Conservation (phyloP, 768 basidiomycete genomes). For the Tulasnella calospora region DNA sequence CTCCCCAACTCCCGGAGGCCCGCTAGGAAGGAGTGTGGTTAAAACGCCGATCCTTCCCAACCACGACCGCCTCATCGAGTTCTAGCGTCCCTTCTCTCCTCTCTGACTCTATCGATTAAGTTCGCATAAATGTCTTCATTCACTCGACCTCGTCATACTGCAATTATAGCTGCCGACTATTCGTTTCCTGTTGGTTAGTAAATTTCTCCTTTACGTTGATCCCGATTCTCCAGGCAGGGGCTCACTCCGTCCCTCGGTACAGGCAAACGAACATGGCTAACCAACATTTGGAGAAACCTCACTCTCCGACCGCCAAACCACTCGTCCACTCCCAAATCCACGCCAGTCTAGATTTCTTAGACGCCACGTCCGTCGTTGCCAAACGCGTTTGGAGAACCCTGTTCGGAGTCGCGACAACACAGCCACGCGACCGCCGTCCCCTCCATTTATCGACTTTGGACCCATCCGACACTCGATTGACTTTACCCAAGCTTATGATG, state of each 20-base stretch:
- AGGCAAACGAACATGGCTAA: background rate
- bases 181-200: background rate
- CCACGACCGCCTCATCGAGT: background rate
- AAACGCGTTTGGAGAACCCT: background rate
- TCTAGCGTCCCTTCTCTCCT: background rate
- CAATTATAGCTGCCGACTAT: background rate
- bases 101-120: conserved; percentile 6
- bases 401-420: background rate
- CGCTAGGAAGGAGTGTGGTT: too few relatives aligned
- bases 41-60: background rate
- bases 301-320: background rate
- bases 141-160: background rate
- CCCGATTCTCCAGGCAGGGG: background rate
- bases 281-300: background rate
- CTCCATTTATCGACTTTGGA: background rate
- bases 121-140: conserved; percentile 1
- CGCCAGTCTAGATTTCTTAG: background rate
- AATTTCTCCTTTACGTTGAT: background rate
- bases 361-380: conserved; percentile 1
- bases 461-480: background rate
- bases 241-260: background rate
- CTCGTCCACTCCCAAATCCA: background rate
- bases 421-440: background rate
- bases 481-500: background rate
- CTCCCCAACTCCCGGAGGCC: too few relatives aligned